These are phyloP conservation scores for Penicillium sp. DNA, from an alignment of 2,329 filamentous ascomycete genomes.

Conservation along the genomic window DNA sequence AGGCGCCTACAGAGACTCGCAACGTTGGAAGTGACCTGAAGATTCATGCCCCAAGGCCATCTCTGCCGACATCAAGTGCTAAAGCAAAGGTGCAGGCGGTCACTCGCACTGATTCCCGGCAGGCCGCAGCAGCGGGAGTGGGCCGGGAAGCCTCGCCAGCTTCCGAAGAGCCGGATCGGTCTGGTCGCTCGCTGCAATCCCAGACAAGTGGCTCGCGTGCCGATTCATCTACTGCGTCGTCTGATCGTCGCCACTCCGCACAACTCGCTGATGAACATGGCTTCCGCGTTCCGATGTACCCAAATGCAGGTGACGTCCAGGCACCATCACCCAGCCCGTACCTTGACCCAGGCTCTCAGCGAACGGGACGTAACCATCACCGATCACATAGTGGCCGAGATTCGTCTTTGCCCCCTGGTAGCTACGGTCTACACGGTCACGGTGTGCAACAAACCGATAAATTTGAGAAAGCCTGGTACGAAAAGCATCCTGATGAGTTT, in stretches of 20 bases:
- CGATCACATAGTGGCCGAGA: slow-evolving; percentile 68
- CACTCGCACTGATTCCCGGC: slow-evolving; percentile 84
- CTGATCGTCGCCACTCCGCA: slow-evolving; percentile 51
- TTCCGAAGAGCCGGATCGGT: slow-evolving; percentile 48
- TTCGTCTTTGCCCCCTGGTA: slow-evolving; percentile 70
- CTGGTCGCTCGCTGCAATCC: slow-evolving; percentile 54
- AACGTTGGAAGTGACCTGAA: slow-evolving; percentile 75
- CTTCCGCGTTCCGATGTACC: slow-evolving; percentile 93
- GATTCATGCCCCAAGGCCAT: slow-evolving; percentile 83
- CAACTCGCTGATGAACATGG: slow-evolving; percentile 70
- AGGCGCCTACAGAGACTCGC: slow-evolving; percentile 65
- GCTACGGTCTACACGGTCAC: slow-evolving; percentile 89
- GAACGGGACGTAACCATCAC: slow-evolving; percentile 53
- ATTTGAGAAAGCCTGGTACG: slow-evolving; percentile 86
- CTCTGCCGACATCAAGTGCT: slow-evolving; percentile 71
- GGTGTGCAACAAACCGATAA: slow-evolving; percentile 69
- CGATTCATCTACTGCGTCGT: slow-evolving; percentile 43
- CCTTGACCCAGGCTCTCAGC: slow-evolving; percentile 42
- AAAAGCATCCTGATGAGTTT: slow-evolving; percentile 78
- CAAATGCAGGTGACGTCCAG: slow-evolving; percentile 88
- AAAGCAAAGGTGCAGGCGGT: slow-evolving; percentile 77
- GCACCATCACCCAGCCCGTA: slow-evolving; percentile 74
- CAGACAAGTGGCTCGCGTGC: slow-evolving; percentile 55
- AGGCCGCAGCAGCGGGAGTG: slow-evolving; percentile 77
- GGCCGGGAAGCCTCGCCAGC: slow-evolving; percentile 54